Base-by-base conservation (phyloP, 352 stramenopile species). In the Albugo candida region DNA sequence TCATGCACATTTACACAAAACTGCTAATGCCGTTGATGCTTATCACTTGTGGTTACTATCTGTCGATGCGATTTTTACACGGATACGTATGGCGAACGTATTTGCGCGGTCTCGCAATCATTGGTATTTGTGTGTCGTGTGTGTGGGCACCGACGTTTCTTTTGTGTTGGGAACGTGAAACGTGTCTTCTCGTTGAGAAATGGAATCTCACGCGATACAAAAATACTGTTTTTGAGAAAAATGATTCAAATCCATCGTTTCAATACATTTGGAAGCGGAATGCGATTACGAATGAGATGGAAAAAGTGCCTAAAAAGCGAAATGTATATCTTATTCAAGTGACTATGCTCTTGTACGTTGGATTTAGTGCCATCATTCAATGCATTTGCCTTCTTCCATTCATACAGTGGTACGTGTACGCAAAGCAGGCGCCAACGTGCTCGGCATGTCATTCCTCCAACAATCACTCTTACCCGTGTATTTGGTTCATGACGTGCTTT, bases 1-100 rank as follows among this genome's bases (percentile, higher is more conserved):
- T 89, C 46, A 92, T 92, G 76, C 74, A 89, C 53, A 87, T 89
- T 53, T 92, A 92, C 64, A 88, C 70, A 35, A 92, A 92, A 61
- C 73, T 83, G 45, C 46, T 92, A 41, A 21, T 85, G 54, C 78
- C 78, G 18, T 59, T 92, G 13, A 85, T 66, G 21, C 21, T 66
- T 18, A 43, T 70, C 1, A 76, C 70, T 31, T 60, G 86, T 8
- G 44, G 67, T n/a, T 92, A 85, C 53, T 92, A 92, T 52, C 49
- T 87, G 35, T 55, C 57, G 43, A 82, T 87, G 27, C 75, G 78
- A 13, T 85, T 85, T 41, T 53, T 71, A 20, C 49, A 57, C 5
- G 59, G 59, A 0, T 51, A 62, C 0, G 52, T 83, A 36, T 92
- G 78, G 78, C 57, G 63, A 11, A 40, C 86, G 51, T 92, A 92